Evolutionary conservation across 768 basidiomycete genomes (phyloP), one percentile per base, ranked within the genome.

Genomic region (Russula foetens): DNA sequence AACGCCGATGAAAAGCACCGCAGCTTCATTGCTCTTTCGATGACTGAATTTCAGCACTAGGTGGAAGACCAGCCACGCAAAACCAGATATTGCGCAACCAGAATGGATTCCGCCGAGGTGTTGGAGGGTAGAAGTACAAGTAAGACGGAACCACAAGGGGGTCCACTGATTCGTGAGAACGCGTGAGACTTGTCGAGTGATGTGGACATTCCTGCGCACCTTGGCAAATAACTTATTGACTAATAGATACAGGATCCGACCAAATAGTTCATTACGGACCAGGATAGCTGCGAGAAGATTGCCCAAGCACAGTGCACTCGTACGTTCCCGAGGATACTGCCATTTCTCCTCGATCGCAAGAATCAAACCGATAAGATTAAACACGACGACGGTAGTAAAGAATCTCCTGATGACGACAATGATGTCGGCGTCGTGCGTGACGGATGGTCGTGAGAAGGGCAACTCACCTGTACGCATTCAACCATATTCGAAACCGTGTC

Each of bases 51-150:
- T 82, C 57, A 78, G 76, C 59, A 82, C 76, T 52, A 88, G 74
- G 70, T 82, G 84, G 65, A 81, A 79, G 49, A 88, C 69, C 48
- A 90, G 75, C 88, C 88, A 90, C 2, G 80, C 74, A 31, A 85
- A 79, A 60, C 84, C 86, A 21, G 87, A 86, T 31, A 83, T 67
- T 0, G 86, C 86, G 67, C 88, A 90, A 23, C 86, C 87, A 51
- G 82, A 84, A 67, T 91, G 88, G 65, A 90, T 87, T 19, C 88
- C 88, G 15, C 88, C 89, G 31, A 91, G 80, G 71, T 91, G 89
- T 80, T 66, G 65, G 33, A 66, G 63, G 31, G 29, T 48, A 14
- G 76, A 77, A 6, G 76, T 76, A 58, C 74, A 74, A 9, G 65
- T 68, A 1, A 76, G 66, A 12, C 75, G 70, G 64, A 73, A 75